Evolutionary conservation across 805 yeast species (phyloP).

Genomic region (Metschnikowia noctiluminum): DNA sequence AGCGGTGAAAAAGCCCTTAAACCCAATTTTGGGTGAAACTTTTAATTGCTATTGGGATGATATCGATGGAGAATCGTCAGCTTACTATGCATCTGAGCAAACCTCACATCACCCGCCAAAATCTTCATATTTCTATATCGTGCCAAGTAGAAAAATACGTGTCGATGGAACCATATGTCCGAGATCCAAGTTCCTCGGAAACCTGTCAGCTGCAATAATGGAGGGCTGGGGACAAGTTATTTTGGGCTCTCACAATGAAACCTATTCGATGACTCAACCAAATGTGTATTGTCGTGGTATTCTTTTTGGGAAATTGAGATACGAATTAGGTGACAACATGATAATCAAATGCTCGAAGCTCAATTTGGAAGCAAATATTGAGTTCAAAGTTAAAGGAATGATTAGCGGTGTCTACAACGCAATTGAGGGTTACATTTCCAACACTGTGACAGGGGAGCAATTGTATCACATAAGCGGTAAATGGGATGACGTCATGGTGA

Average conservation of each 20-base stretch:
- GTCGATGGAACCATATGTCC: constrained; percentile 91
- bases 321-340: constrained; percentile 92
- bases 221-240: constrained; percentile 79
- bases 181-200: constrained; percentile 84
- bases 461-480: constrained; percentile 76
- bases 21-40: constrained; percentile 90
- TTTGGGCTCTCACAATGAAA: constrained; percentile 60
- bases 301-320: constrained; percentile 81
- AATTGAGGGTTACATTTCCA: constrained; percentile 56
- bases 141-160: constrained; percentile 76
- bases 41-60: constrained; percentile 92
- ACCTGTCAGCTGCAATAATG: constrained; percentile 96
- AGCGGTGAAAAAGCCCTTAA: constrained; percentile 95
- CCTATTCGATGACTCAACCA: constrained; percentile 87
- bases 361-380: constrained; percentile 72
- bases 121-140: constrained; percentile 83
- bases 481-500: constrained; percentile 67
- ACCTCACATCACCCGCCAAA: constrained; percentile 99
- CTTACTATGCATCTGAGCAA: constrained; percentile 88
- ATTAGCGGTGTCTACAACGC: constrained; percentile 90
- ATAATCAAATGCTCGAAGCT: constrained; percentile 59
- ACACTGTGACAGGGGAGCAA: constrained; percentile 38
- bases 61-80: constrained; percentile 55
- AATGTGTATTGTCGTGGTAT: constrained; percentile 94
- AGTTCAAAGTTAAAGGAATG: constrained; percentile 93